phyloP scores from a whole-genome alignment of 306 rosid genomes.

The Ziziphus jujuba region DNA sequence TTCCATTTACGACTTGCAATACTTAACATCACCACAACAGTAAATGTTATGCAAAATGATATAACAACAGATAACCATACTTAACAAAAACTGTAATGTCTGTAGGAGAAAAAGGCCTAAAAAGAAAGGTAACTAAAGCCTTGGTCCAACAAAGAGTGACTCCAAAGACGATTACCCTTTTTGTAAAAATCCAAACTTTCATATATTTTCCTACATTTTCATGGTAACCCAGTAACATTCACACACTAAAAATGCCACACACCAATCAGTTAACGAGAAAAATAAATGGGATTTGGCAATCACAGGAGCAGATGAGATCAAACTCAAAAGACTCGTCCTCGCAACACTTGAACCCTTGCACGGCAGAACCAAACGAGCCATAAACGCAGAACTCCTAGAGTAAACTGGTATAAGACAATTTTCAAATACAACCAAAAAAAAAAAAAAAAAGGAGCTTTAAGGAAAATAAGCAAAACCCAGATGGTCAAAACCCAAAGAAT shows the following conservation, averaged over 20 bases:
- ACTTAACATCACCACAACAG: no score
- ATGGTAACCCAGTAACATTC: background rate
- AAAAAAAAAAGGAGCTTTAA: background rate
- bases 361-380: slow-evolving; percentile 62
- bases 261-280: background rate
- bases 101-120: background rate
- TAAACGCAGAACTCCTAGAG: slow-evolving; percentile 31
- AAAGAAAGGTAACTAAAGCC: background rate
- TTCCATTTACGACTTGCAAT: no score
- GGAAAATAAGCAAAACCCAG: slow-evolving; percentile 26
- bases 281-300: slow-evolving; percentile 27
- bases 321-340: slow-evolving; percentile 52
- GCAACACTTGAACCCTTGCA: slow-evolving; percentile 41
- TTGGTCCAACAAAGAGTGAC: background rate
- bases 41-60: no score
- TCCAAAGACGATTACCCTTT: no score
- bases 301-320: slow-evolving; percentile 56
- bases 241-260: slow-evolving; percentile 1
- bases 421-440: background rate
- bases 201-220: no score
- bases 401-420: slow-evolving; percentile 6
- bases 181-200: no score
- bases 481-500: slow-evolving; percentile 23
- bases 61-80: no score
- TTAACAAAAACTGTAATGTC: background rate